A percentile compares a stretch with the other conserved stretches of the same genome.
phyloP scores from a whole-genome alignment of 2,329 filamentous ascomycete genomes.

The Parafenestella ontariensis region DNA sequence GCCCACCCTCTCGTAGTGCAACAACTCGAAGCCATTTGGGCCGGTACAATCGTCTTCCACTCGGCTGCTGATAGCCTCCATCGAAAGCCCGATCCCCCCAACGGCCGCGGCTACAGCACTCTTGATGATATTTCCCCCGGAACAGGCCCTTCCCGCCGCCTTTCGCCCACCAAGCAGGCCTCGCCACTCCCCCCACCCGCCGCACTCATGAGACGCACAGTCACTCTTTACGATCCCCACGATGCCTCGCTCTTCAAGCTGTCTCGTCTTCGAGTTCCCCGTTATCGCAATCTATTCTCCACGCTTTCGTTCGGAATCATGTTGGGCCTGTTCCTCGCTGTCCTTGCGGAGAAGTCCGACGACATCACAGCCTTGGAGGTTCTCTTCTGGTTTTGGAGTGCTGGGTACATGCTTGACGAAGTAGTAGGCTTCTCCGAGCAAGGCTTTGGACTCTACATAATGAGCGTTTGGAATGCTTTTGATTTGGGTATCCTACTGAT shows the following conservation, averaged over 20 bases:
- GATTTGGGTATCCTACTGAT: conserved; percentile 88
- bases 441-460: conserved; percentile 93
- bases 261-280: conserved; percentile 86
- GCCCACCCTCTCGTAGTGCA: conserved; percentile 91
- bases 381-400: conserved; percentile 97
- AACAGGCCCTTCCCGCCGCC: conserved; percentile 38
- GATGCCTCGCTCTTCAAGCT: conserved; percentile 92
- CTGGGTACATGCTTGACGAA: conserved; percentile 95
- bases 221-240: conserved; percentile 86
- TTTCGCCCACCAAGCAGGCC: conserved; percentile 30
- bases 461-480: conserved; percentile 98
- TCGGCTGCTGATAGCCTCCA: conserved; percentile 86
- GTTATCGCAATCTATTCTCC: conserved; percentile 89
- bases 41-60: conserved; percentile 92
- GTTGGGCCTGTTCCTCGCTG: conserved; percentile 83
- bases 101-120: conserved; percentile 26
- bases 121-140: conserved; percentile 37
- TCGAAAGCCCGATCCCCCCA: conserved; percentile 58
- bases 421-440: conserved; percentile 96
- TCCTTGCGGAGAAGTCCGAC: conserved; percentile 76
- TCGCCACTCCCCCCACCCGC: conserved; percentile 32
- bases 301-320: conserved; percentile 86
- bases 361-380: conserved; percentile 85
- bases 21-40: conserved; percentile 97
- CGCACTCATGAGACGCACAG: conserved; percentile 70